phyloP scores from a whole-genome alignment of 257 asterid genomes.

The Plectranthus barbatus region DNA sequence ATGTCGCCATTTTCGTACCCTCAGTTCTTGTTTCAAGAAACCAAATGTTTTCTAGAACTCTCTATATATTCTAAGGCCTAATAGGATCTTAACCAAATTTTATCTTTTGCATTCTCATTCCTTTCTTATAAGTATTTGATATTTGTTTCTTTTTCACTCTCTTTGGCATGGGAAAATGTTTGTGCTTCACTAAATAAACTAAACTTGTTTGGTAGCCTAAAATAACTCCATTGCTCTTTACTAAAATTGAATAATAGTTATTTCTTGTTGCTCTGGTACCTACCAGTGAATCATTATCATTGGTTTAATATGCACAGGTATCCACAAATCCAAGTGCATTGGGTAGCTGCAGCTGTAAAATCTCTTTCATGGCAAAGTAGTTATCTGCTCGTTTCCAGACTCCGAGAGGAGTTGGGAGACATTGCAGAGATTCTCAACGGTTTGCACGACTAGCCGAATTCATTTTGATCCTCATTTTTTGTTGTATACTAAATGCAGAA shows the following conservation, averaged over 20 bases:
- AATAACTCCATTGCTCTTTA: no score
- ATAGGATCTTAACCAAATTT: not conserved
- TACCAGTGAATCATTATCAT: not conserved
- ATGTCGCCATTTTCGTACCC: not conserved
- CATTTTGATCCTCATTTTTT: conserved; percentile 15
- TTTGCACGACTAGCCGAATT: conserved; percentile 11
- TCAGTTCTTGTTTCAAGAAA: not conserved
- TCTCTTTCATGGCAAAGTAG: conserved; percentile 68
- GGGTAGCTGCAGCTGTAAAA: conserved; percentile 95
- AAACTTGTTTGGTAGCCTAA: not conserved
- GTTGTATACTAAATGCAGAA: conserved; percentile 15
- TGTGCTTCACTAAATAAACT: not conserved
- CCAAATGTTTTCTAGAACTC: not conserved
- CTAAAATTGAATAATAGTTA: not conserved
- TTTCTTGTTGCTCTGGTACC: not conserved
- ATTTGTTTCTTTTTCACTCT: not conserved
- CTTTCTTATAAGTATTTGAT: not conserved
- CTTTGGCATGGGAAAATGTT: not conserved
- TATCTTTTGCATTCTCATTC: not conserved
- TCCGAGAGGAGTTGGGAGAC: not conserved
- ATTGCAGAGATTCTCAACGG: not conserved
- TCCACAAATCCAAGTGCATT: conserved; percentile 88
- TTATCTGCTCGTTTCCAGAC: not conserved
- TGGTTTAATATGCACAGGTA: conserved; percentile 44
- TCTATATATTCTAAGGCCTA: not conserved